Conservation (phyloP, 2,329 filamentous ascomycete genomes). For the Chrysosporium keratinophilum region DNA sequence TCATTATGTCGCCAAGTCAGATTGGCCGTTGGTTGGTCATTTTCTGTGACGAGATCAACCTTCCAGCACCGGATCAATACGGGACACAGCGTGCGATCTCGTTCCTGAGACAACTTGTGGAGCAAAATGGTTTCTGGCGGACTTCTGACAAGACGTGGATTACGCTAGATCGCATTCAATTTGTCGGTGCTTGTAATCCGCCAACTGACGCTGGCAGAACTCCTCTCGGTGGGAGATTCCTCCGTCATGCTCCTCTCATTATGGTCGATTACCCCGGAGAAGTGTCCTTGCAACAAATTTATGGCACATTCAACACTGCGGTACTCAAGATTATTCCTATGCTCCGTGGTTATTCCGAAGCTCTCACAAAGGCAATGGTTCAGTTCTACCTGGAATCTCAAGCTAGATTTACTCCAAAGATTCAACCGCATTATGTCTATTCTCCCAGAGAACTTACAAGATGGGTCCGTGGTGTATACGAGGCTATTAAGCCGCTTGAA, state of each 20-base stretch:
- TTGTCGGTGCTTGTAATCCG: constrained; percentile 96
- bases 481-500: constrained; percentile 88
- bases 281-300: constrained; percentile 88
- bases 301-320: constrained; percentile 94
- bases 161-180: constrained; percentile 92
- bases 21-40: constrained; percentile 96
- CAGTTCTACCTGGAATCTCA: constrained; percentile 93
- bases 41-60: constrained; percentile 99
- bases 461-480: constrained; percentile 96
- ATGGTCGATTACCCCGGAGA: constrained; percentile 99
- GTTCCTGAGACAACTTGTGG: constrained; percentile 91
- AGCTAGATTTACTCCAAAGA: constrained; percentile 84
- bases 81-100: constrained; percentile 95
- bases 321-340: constrained; percentile 94
- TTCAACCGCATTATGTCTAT: constrained; percentile 98
- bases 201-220: constrained; percentile 96
- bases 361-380: constrained; percentile 95
- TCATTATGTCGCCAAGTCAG: constrained; percentile 89
- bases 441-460: constrained; percentile 95
- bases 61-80: constrained; percentile 95
- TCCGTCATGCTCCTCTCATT: constrained; percentile 92
- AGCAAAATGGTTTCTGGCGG: constrained; percentile 98
- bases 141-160: constrained; percentile 98
- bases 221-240: constrained; percentile 81
- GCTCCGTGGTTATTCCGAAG: constrained; percentile 86